Percentiles rank a stretch among this genome's conserved stretches.
phyloP scores from a whole-genome alignment of 73 alveolate species.

The Tetrahymena malaccensis region DNA sequence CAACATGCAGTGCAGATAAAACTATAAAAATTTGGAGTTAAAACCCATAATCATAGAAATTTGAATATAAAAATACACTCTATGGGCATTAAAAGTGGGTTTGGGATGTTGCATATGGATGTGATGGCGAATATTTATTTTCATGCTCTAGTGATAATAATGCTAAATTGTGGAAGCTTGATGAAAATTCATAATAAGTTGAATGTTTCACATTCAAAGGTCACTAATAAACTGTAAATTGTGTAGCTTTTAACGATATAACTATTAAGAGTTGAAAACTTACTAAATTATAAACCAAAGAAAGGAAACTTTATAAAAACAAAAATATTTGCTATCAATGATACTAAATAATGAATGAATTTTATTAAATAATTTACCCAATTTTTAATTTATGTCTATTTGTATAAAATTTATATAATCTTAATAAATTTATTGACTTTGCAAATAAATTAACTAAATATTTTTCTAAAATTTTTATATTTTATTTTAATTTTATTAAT shows the following conservation, averaged over 20 bases:
- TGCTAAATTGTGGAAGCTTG: constrained; percentile 28
- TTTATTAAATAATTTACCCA: no score
- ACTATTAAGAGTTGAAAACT: not conserved
- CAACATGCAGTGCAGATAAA: constrained; percentile 28
- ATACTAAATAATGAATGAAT: no score
- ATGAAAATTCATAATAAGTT: not conserved
- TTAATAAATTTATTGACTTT: no score
- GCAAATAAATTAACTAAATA: no score
- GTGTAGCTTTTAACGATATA: constrained; percentile 24
- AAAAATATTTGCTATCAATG: no score
- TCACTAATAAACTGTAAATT: constrained; percentile 1
- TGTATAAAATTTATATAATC: no score
- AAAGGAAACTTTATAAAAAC: not conserved
- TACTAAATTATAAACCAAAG: no score
- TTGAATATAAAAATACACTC: not conserved
- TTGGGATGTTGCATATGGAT: constrained; percentile 31
- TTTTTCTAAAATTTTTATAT: no score
- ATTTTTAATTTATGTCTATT: no score
- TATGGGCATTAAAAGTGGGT: constrained; percentile 33
- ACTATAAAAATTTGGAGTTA: constrained; percentile 21
- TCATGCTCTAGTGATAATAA: constrained; percentile 13
- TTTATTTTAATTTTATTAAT: no score
- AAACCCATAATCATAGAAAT: not conserved
- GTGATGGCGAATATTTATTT: constrained; percentile 21
- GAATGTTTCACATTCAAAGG: constrained; percentile 3